These are phyloP conservation scores for Stevia rebaudiana DNA, from an alignment of 140 eudicot genomes.

Conservation along the genomic window DNA sequence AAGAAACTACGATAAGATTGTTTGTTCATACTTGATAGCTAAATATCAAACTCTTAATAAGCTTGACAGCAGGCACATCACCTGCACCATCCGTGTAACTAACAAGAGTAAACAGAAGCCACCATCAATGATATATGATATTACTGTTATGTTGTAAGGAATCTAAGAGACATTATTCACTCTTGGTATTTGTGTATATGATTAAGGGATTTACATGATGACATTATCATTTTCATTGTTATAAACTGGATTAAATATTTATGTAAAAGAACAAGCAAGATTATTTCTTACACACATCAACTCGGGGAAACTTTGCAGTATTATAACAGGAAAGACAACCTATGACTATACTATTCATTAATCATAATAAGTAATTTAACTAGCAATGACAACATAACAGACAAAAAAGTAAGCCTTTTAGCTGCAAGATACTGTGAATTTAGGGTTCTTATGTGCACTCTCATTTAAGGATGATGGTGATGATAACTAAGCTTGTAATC, in stretches of 20 bases:
- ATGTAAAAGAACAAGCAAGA: neutral
- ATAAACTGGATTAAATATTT: neutral
- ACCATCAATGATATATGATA: neutral
- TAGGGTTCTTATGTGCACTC: neutral
- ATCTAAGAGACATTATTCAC: constrained; percentile 65
- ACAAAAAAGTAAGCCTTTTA: neutral
- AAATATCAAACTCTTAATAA: too few species aligned
- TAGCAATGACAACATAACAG: neutral
- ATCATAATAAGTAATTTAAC: neutral
- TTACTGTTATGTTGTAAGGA: neutral
- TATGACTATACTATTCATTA: neutral
- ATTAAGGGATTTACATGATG: constrained; percentile 52
- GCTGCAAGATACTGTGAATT: neutral
- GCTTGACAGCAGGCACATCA: neutral
- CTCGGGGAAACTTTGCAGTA: constrained; percentile 49
- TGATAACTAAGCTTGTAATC: neutral
- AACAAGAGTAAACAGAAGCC: neutral
- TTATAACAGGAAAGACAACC: neutral
- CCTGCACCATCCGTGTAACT: neutral
- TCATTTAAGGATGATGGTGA: neutral
- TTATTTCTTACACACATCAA: constrained; percentile 52
- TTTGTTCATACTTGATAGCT: neutral
- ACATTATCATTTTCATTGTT: neutral
- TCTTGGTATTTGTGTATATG: constrained; percentile 86
- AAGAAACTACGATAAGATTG: neutral